phyloP scores from a whole-genome alignment of 495 filamentous ascomycete genomes.

The Talaromyces liani region DNA sequence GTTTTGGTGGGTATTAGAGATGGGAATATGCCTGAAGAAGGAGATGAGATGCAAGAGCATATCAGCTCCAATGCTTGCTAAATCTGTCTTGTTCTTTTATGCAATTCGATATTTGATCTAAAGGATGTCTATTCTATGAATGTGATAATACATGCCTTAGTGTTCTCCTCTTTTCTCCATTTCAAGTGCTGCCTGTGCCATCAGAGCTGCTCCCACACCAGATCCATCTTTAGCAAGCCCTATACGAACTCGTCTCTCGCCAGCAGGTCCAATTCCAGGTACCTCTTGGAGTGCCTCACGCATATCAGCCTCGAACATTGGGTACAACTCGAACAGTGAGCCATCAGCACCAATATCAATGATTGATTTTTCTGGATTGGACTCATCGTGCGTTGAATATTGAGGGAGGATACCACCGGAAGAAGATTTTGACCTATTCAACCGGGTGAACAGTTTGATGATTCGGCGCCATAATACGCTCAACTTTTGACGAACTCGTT shows the following conservation, averaged over 20 bases:
- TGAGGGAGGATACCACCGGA: background rate
- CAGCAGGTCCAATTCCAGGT: slow-evolving; percentile 19
- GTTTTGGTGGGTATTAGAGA: slow-evolving; percentile 27
- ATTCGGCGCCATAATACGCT: slow-evolving; percentile 5
- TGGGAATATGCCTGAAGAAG: background rate
- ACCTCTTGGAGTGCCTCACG: slow-evolving; percentile 25
- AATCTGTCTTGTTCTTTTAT: background rate
- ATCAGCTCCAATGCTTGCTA: background rate
- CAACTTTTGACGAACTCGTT: background rate
- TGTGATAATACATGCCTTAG: background rate
- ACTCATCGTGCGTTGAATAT: background rate
- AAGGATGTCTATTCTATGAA: too few species aligned
- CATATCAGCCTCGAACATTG: slow-evolving; percentile 24
- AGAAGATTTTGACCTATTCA: background rate
- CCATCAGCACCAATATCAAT: slow-evolving; percentile 91
- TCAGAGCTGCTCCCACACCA: slow-evolving; percentile 31
- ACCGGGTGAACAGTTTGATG: background rate
- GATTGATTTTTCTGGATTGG: slow-evolving; percentile 19
- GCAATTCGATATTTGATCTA: background rate
- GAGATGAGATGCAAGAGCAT: background rate
- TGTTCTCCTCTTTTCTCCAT: background rate
- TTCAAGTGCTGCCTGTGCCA: slow-evolving; percentile 17
- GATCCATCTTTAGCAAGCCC: slow-evolving; percentile 32
- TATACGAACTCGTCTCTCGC: slow-evolving; percentile 27
- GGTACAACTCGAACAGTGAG: slow-evolving; percentile 80